Evolutionary conservation across 768 basidiomycete species (phyloP), one percentile per base, ranked within the genome.

Genomic region (Boletus sp.): DNA sequence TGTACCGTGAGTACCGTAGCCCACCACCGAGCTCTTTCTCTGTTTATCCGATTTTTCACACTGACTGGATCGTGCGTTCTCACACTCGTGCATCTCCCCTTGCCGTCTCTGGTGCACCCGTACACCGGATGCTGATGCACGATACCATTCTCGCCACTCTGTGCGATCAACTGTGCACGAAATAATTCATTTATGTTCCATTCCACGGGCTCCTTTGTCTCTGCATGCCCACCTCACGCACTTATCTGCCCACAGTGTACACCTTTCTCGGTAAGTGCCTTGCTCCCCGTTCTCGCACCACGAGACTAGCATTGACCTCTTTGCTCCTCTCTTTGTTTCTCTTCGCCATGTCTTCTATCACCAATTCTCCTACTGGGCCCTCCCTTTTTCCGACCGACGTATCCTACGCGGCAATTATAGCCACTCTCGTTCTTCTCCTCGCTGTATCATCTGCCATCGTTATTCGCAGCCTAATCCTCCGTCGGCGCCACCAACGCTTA

Each of bases 401-500:
- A n/a, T 70, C 69, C 0, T 74, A 64, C 61, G 78, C 79, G 5
- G 79, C 81, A 56, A 75, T 81, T 46, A 17, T 52, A 75, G 85
- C 86, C 3, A 87, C 87, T 2, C 79, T 88, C 47, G 78, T 87
- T 55, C 79, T 87, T 21, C 79, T 88, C 19, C 77, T 88, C 23
- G 74, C 76, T 38, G 81, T 88, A n/a, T 85, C 84, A 9, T 79
- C 79, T 3, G 83, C 83, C 13, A 85, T 88, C 64, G 79, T 88
- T 55, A 59, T 80, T 43, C 83, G 87, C 34, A 86, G 84, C 21
- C 76, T 86, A 54, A 56, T 87, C 38, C 74, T 87, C n/a, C 78
- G 87, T 3, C 71, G 84, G 14, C 78, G 87, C 4, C 82, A 84
- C 53, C 77, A 81, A 17, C 76, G 75, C 7, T 65, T 83, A 62